Evolutionary conservation across 2,329 filamentous ascomycete genomes (phyloP).

Genomic region (Raffaelea albimanens): DNA sequence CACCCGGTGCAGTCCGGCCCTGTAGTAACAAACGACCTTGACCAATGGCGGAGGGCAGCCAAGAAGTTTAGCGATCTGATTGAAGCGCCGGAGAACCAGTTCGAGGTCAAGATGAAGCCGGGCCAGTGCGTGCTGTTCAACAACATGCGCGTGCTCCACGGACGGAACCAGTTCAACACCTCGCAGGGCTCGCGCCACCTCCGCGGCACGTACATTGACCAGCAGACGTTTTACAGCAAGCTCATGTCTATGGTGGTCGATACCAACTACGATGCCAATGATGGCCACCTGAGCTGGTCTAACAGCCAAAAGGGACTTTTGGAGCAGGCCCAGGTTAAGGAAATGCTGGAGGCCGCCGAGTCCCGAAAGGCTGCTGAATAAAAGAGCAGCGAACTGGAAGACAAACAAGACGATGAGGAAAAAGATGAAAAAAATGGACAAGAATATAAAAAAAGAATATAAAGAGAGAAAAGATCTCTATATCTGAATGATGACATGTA

Average conservation of each 20-base stretch:
- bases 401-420: not conserved
- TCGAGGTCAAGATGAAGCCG: constrained; percentile 62
- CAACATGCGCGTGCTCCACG: constrained; percentile 79
- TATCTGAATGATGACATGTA: too few relatives aligned
- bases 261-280: not conserved
- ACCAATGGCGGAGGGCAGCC: constrained; percentile 30
- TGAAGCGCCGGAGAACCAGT: constrained; percentile 48
- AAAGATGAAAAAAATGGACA: not conserved
- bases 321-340: constrained; percentile 12
- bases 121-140: constrained; percentile 94
- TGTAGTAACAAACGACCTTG: too few relatives aligned
- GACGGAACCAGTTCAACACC: constrained; percentile 64
- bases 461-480: too few relatives aligned
- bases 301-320: too few relatives aligned
- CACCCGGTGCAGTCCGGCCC: too few relatives aligned
- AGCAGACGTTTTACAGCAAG: constrained; percentile 31
- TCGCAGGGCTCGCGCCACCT: constrained; percentile 63
- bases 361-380: not conserved
- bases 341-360: not conserved
- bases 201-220: constrained; percentile 72
- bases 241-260: constrained; percentile 9
- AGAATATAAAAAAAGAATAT: not conserved
- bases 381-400: not conserved
- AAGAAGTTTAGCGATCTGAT: constrained; percentile 48
- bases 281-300: not conserved